phyloP scores from a whole-genome alignment of 352 stramenopile genomes.

The Pythium sukuiense region DNA sequence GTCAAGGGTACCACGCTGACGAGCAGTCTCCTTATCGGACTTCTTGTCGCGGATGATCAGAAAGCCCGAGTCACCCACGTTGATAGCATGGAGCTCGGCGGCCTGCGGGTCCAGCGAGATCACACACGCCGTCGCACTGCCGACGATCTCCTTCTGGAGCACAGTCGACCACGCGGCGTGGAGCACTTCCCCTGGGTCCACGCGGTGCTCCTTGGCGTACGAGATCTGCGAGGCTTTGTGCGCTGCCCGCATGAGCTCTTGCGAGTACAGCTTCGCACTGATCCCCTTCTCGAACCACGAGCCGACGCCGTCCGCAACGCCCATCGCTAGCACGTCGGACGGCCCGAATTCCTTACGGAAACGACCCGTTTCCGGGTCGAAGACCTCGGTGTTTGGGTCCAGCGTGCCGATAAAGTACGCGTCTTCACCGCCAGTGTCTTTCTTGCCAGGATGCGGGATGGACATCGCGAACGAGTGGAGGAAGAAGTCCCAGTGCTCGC shows the following conservation, averaged over 20 bases:
- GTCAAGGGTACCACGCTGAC: constrained; percentile 67
- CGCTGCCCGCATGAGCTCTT: constrained; percentile 78
- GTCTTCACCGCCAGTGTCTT: constrained; percentile 87
- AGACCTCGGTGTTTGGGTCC: constrained; percentile 22
- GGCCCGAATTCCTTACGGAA: constrained; percentile 47
- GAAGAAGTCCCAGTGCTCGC: constrained; percentile 56
- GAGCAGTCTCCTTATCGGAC: constrained; percentile 62
- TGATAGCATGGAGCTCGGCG: constrained; percentile 93
- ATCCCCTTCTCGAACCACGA: constrained; percentile 95
- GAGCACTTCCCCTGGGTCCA: constrained; percentile 65
- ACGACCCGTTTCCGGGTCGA: constrained; percentile 34
- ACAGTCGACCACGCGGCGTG: constrained; percentile 74
- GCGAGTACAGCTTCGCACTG: constrained; percentile 63
- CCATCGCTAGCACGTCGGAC: constrained; percentile 88
- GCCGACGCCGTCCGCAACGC: constrained; percentile 95
- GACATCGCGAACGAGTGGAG: constrained; percentile 74
- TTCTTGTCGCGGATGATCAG: constrained; percentile 81
- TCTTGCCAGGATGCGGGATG: constrained; percentile 76
- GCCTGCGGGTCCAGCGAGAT: constrained; percentile 89
- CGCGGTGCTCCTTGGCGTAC: constrained; percentile 54
- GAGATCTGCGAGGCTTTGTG: constrained; percentile 64
- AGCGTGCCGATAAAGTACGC: constrained; percentile 91
- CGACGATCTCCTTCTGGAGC: constrained; percentile 91
- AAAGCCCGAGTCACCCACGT: constrained; percentile 93
- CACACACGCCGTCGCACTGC: constrained; percentile 92